Percentiles rank a stretch among this genome's conserved stretches.
Evolutionary conservation across 2,329 filamentous ascomycete genomes (phyloP).

Genomic region (Escovopsis sp.): DNA sequence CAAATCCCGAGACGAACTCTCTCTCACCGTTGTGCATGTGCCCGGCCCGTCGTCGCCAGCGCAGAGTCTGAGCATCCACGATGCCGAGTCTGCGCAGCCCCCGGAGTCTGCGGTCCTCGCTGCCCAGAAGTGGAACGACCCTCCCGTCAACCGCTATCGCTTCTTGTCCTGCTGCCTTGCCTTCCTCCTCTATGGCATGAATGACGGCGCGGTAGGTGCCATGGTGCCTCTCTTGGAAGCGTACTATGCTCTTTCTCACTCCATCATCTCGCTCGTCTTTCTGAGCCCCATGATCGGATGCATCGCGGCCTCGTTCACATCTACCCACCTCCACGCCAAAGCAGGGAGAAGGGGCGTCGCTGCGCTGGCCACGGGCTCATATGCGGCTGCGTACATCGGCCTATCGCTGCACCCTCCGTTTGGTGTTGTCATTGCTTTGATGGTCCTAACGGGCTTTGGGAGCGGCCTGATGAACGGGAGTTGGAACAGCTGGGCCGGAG

Average conservation of each 20-base stretch:
- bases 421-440: conserved; percentile 47
- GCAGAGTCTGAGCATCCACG: neutral
- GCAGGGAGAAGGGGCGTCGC: conserved; percentile 42
- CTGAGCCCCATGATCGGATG: conserved; percentile 27
- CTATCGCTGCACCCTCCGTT: conserved; percentile 52
- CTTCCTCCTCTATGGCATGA: conserved; percentile 5
- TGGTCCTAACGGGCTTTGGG: conserved; percentile 52
- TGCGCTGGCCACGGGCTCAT: conserved; percentile 40
- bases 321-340: conserved; percentile 21
- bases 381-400: conserved; percentile 47
- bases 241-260: conserved; percentile 26
- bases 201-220: conserved; percentile 3
- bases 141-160: conserved; percentile 3
- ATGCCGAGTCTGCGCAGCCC: conserved; percentile 4
- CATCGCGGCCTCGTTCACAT: conserved; percentile 23
- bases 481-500: conserved; percentile 44
- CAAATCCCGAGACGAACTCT: too few relatives aligned
- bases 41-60: neutral
- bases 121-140: conserved; percentile 4
- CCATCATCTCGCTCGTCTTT: conserved; percentile 28
- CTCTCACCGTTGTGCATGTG: too few relatives aligned
- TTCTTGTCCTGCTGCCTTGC: conserved; percentile 3
- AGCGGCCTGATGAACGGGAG: conserved; percentile 48
- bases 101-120: conserved; percentile 1
- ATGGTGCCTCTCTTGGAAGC: conserved; percentile 9